phyloP scores from a whole-genome alignment of 768 basidiomycete species.

The Kwoniella shandongensis region DNA sequence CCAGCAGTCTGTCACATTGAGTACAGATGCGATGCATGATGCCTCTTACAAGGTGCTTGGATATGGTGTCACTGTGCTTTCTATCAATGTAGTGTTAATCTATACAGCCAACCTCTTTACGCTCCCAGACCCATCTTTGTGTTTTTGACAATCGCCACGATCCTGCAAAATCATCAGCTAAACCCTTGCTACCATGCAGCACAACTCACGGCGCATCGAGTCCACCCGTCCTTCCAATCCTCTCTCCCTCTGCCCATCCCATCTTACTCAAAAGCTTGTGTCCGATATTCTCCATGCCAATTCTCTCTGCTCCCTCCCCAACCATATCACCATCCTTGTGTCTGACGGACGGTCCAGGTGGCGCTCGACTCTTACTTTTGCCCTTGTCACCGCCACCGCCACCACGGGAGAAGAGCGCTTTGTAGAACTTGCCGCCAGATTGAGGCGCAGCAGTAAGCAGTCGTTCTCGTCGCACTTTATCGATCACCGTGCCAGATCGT shows the following conservation, averaged over 20 bases:
- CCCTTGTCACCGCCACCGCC: slow-evolving; percentile 50
- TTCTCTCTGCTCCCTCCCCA: slow-evolving; percentile 78
- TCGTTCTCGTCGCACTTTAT: slow-evolving; percentile 64
- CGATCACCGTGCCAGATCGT: slow-evolving; percentile 60
- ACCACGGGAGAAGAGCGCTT: slow-evolving; percentile 50
- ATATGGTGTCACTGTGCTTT: no score
- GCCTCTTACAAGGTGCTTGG: no score
- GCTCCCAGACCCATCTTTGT: slow-evolving; percentile 84
- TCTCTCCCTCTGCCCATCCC: slow-evolving; percentile 85
- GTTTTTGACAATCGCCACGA: slow-evolving; percentile 81
- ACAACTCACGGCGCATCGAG: slow-evolving; percentile 63
- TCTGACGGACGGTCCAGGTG: slow-evolving; percentile 54
- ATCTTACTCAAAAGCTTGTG: slow-evolving; percentile 83
- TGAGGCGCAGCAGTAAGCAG: slow-evolving; percentile 49
- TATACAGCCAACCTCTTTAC: slow-evolving; percentile 8
- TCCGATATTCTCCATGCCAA: slow-evolving; percentile 75
- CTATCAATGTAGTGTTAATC: background rate
- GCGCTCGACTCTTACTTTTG: slow-evolving; percentile 23
- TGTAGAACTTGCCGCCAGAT: slow-evolving; percentile 47
- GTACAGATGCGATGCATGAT: no score
- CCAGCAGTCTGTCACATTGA: no score
- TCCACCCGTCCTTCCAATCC: slow-evolving; percentile 67
- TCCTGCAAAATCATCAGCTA: slow-evolving; percentile 28
- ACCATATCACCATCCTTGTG: slow-evolving; percentile 84
- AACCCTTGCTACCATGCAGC: background rate